Percentiles rank a stretch among this genome's conserved stretches.
These are phyloP conservation scores for Drosera spatulata DNA, from an alignment of 179 eudicot species.

Conservation along the genomic window DNA sequence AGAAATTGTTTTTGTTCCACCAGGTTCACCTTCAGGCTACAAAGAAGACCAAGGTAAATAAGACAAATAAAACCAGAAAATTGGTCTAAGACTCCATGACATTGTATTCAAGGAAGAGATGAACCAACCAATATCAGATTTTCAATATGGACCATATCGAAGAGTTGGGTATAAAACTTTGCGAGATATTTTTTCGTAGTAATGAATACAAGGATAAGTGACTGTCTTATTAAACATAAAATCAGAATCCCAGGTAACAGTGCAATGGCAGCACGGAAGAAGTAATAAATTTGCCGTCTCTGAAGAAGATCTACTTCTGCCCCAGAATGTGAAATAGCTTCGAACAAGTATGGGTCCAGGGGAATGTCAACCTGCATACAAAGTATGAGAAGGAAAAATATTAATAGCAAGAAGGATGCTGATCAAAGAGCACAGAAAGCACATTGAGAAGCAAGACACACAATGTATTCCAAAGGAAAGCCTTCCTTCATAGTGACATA, in stretches of 20 bases:
- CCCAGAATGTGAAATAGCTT: conserved; percentile 66
- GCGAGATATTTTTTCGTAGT: conserved; percentile 56
- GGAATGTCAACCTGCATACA: conserved; percentile 81
- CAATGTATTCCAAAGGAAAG: conserved; percentile 81
- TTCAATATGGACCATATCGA: conserved; percentile 77
- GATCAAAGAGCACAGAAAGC: conserved; percentile 1
- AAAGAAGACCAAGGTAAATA: conserved; percentile 10
- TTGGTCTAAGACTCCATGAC: conserved; percentile 2
- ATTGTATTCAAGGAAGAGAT: background rate
- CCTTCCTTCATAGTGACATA: conserved; percentile 95
- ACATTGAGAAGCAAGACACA: conserved; percentile 24
- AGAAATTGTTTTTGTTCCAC: conserved; percentile 64
- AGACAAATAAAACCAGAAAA: conserved; percentile 5
- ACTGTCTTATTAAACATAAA: conserved; percentile 82
- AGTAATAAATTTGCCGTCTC: conserved; percentile 69
- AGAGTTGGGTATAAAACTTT: conserved; percentile 72
- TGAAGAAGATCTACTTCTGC: conserved; percentile 96
- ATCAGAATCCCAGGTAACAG: conserved; percentile 74
- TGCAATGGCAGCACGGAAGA: conserved; percentile 60
- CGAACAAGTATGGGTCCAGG: conserved; percentile 89
- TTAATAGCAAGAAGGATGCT: conserved; percentile 9
- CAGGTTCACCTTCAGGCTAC: conserved; percentile 70
- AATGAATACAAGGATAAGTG: conserved; percentile 61
- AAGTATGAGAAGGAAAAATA: conserved; percentile 7
- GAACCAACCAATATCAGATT: conserved; percentile 69